These are phyloP conservation scores for Phytophthora tubulina DNA, from an alignment of 352 stramenopile species.

Conservation along the genomic window DNA sequence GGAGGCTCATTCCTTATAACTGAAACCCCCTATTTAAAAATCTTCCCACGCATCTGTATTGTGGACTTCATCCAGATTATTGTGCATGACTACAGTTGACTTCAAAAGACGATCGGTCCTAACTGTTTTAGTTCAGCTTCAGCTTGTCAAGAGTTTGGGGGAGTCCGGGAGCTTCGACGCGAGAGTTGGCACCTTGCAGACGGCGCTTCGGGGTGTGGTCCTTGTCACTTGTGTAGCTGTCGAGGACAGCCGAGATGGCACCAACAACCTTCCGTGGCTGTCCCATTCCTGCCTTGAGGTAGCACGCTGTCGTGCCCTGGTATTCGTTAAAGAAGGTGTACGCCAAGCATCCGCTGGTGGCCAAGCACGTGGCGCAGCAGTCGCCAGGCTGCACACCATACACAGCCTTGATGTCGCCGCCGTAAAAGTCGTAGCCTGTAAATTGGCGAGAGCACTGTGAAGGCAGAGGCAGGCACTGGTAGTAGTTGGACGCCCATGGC, in stretches of 20 bases:
- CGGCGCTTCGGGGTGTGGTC: slow-evolving; percentile 39
- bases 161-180: neutral
- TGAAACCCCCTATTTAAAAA: neutral
- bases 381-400: slow-evolving; percentile 41
- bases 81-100: neutral
- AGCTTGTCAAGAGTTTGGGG: slow-evolving; percentile 11
- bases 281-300: slow-evolving; percentile 49
- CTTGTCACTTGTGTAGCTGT: slow-evolving; percentile 45
- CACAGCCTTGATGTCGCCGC: slow-evolving; percentile 53
- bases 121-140: slow-evolving; percentile 2
- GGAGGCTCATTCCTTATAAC: too few relatives aligned
- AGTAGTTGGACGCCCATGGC: slow-evolving; percentile 46
- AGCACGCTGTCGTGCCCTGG: slow-evolving; percentile 44
- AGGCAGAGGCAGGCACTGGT: slow-evolving; percentile 50
- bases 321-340: slow-evolving; percentile 64
- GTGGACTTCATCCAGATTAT: neutral
- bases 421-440: slow-evolving; percentile 60
- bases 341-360: slow-evolving; percentile 51
- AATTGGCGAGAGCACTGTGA: slow-evolving; percentile 48
- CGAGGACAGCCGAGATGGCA: slow-evolving; percentile 46
- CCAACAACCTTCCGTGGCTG: slow-evolving; percentile 37
- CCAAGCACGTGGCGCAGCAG: slow-evolving; percentile 56
- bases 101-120: neutral
- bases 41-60: neutral
- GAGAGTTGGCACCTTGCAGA: slow-evolving; percentile 14